These are phyloP conservation scores for Termitomyces sp. DNA, from an alignment of 768 basidiomycete species.

Conservation along the genomic window DNA sequence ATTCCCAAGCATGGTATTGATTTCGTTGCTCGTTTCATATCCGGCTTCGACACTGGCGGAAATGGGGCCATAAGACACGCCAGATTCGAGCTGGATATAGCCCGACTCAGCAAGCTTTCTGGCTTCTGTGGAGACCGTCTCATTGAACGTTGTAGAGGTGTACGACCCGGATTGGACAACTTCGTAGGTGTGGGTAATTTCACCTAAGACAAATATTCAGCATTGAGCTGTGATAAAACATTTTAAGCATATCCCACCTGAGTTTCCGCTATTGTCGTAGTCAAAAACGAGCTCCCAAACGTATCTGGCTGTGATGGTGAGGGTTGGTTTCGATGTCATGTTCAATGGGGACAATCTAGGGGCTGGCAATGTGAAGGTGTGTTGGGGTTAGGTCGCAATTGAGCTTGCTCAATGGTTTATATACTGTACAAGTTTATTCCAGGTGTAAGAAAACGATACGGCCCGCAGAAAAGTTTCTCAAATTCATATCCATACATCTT, in stretches of 20 bases:
- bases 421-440: not conserved
- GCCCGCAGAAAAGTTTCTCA: not conserved
- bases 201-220: not conserved
- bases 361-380: not conserved
- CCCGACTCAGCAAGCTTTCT: slow-evolving; percentile 1
- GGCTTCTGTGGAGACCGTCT: not conserved
- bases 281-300: slow-evolving; percentile 1
- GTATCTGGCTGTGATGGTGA: slow-evolving; percentile 1
- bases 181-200: not conserved
- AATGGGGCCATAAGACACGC: slow-evolving; percentile 9
- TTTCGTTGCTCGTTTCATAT: not conserved
- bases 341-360: not conserved
- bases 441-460: not conserved
- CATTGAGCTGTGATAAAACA: not conserved
- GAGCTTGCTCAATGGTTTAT: not conserved
- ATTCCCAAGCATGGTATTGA: not conserved
- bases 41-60: not conserved
- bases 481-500: not conserved
- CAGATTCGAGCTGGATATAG: not conserved
- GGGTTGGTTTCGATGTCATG: not conserved
- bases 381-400: not conserved
- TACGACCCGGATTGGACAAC: not conserved
- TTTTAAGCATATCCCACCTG: not conserved
- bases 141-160: not conserved
- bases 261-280: slow-evolving; percentile 5